Conservation (phyloP, 176 grass and related monocot species). For the Carex littledalei region DNA sequence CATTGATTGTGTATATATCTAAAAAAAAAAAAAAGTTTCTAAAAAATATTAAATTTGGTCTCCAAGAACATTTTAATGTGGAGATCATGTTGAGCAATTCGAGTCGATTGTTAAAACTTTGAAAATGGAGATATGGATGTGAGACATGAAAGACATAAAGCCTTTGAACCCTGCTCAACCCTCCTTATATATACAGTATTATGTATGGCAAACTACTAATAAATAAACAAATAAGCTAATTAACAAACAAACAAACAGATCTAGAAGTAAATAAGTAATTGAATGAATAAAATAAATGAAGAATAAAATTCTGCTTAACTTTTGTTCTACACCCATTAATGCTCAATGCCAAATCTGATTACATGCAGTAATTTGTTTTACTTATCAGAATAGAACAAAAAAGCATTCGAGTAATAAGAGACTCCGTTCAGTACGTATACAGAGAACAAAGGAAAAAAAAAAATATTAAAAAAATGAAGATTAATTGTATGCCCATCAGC, state of each 20-base stretch:
- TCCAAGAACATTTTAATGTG: too few species aligned
- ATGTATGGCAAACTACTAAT: background rate
- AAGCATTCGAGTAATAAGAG: background rate
- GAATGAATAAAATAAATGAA: background rate
- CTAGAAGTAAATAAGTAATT: background rate
- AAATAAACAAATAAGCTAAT: background rate
- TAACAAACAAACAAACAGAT: background rate
- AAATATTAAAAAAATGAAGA: background rate
- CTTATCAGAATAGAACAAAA: conserved; percentile 1
- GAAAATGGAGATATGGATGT: too few species aligned
- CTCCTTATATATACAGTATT: too few species aligned
- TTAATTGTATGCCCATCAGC: background rate
- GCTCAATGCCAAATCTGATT: background rate
- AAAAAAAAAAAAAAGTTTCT: too few species aligned
- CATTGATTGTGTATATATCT: too few species aligned
- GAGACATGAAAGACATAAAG: too few species aligned
- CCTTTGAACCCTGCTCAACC: too few species aligned
- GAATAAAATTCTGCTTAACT: background rate
- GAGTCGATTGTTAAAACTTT: too few species aligned
- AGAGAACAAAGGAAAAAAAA: background rate
- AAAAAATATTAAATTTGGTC: too few species aligned
- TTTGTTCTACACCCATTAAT: background rate
- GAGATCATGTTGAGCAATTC: too few species aligned
- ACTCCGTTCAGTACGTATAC: background rate
- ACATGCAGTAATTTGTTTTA: background rate